Conservation (phyloP, 441 rosid species). For the Gossypium davidsonii region DNA sequence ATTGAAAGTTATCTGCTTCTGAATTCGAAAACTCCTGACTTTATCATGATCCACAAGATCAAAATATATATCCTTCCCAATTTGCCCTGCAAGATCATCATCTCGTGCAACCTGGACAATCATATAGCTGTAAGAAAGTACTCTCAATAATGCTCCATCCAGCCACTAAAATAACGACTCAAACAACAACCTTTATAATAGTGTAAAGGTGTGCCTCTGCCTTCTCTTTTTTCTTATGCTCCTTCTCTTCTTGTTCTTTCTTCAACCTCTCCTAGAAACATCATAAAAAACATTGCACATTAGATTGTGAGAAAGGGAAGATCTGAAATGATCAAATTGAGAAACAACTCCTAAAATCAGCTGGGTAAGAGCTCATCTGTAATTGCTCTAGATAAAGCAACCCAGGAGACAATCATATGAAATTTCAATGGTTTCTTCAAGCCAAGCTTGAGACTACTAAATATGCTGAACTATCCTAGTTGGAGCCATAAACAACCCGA, state of each 20-base stretch:
- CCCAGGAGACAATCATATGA: neutral
- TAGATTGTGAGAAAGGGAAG: neutral
- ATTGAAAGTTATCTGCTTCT: conserved; percentile 35
- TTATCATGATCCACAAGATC: conserved; percentile 54
- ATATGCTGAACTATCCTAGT: neutral
- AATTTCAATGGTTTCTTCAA: conserved; percentile 13
- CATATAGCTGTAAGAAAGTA: neutral
- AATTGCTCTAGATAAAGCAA: conserved; percentile 12
- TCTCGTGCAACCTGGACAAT: conserved; percentile 44
- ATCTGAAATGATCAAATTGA: neutral
- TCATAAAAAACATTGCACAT: neutral
- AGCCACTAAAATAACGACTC: neutral
- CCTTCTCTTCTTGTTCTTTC: conserved; percentile 50
- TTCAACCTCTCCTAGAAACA: conserved; percentile 33
- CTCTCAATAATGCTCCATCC: neutral
- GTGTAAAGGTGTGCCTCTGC: conserved; percentile 51
- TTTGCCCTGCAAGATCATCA: conserved; percentile 39
- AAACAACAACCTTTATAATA: conserved; percentile 33
- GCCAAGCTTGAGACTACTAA: conserved; percentile 11
- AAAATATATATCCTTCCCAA: conserved; percentile 42
- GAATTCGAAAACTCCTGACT: conserved; percentile 44
- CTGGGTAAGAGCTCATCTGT: conserved; percentile 2
- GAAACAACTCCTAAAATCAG: conserved; percentile 2
- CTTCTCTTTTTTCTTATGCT: conserved; percentile 38
- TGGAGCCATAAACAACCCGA: neutral